These are phyloP conservation scores for Apiospora aurea DNA, from an alignment of 2,329 filamentous ascomycete species.

Conservation along the genomic window DNA sequence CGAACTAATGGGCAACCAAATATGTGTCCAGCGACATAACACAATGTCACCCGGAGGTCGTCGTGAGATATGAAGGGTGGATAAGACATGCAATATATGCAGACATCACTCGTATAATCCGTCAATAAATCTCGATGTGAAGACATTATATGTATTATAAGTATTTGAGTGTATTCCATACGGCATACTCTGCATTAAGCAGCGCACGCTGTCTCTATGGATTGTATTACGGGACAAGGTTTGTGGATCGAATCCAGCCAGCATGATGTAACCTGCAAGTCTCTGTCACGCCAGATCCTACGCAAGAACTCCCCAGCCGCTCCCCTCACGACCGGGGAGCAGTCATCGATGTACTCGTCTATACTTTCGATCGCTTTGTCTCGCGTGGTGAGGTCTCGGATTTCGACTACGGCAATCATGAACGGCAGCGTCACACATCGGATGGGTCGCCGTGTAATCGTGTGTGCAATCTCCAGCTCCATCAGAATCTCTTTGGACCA, in stretches of 20 bases:
- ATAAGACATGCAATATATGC: no score
- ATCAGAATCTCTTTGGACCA: conserved; percentile 39
- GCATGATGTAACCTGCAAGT: conserved; percentile 30
- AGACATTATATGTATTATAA: no score
- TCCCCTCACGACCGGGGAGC: conserved; percentile 34
- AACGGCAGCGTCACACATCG: conserved; percentile 39
- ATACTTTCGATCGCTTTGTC: conserved; percentile 32
- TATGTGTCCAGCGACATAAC: no score
- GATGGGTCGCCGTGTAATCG: conserved; percentile 33
- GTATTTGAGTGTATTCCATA: no score
- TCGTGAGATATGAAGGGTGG: no score
- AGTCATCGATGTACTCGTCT: conserved; percentile 36
- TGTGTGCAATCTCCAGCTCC: conserved; percentile 36
- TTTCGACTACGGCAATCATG: conserved; percentile 38
- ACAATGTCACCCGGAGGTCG: no score
- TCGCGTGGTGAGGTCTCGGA: conserved; percentile 30
- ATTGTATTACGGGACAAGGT: conserved; percentile 35
- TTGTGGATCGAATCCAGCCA: conserved; percentile 39
- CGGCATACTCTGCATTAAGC: not conserved
- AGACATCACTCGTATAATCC: no score
- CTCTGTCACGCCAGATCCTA: conserved; percentile 39
- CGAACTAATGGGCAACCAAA: no score
- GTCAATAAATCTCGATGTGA: no score
- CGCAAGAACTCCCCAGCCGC: conserved; percentile 35
- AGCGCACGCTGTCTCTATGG: conserved; percentile 13